Base-by-base conservation (phyloP, 306 rosid genomes). In the Cucumis hystrix region DNA sequence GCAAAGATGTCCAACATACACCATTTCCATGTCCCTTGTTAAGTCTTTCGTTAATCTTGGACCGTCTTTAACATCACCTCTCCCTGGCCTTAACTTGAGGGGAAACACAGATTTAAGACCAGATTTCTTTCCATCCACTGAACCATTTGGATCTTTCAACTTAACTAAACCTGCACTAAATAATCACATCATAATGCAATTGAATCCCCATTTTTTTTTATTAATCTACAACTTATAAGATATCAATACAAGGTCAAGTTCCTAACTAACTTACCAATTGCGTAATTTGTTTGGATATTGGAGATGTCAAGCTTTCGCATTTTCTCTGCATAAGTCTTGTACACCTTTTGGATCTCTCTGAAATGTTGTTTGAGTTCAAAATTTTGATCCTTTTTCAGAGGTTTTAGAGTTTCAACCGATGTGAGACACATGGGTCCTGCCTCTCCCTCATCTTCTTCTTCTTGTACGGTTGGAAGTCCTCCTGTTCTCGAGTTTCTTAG, bases 211-310 rank as follows among this genome's bases (percentile, higher is more conserved):
- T 23, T 23, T 33, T 58, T 58, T 10, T 10, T 21, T 10, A 17
- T 10, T 16, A 51, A 16, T 52, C 8, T 20, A 52, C 8, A 52
- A 52, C n/a, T 5, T 52, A 52, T 1, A 52, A 52, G 57, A 6
- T 52, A 52, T 52, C 7, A 16, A 17, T 47, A 47, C 4, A 51
- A 51, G n/a, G 8, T 51, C 56, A 14, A 51, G 56, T 55, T 21
- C 28, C 20, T 52, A 16, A 51, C 7, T 20, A 57, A 80, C 87
- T 82, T 49, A 94, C 96, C 96, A 65, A 94, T 79, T 74, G 91
- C 95, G 83, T 94, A 94, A 94, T 91, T 86, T 84, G 97, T 84
- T 84, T 92, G 97, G 80, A 71, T 83, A 80, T 94, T 94, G 85
- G 89, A 73, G 79, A 90, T 82, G 75, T 94, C 98, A 43, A 94